Percentiles rank a stretch among this genome's conserved stretches.
Conservation (phyloP, 306 rosid genomes). For the Quercus dentata region DNA sequence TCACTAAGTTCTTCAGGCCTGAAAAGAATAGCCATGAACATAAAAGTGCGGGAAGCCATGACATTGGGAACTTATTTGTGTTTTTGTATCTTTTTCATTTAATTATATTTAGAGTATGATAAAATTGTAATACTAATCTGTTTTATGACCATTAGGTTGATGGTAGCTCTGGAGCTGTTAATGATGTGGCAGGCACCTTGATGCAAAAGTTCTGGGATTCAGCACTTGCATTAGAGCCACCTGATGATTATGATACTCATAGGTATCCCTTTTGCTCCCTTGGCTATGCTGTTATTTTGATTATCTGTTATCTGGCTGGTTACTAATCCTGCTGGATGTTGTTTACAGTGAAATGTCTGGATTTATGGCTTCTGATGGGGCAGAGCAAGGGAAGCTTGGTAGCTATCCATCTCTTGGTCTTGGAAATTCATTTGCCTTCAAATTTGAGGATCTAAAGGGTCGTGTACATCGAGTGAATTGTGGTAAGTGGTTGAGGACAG, state of each 20-base stretch:
- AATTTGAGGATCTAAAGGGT: slow-evolving; percentile 76
- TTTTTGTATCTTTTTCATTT: neutral
- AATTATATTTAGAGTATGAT: neutral
- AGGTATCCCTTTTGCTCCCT: slow-evolving; percentile 39
- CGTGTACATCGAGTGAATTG: slow-evolving; percentile 75
- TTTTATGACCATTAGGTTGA: slow-evolving; percentile 48
- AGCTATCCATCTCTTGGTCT: slow-evolving; percentile 54
- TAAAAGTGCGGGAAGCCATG: no score
- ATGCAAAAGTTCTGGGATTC: slow-evolving; percentile 99
- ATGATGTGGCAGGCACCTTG: slow-evolving; percentile 77
- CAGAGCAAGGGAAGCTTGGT: slow-evolving; percentile 37
- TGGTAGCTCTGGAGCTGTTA: slow-evolving; percentile 70
- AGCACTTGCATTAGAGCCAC: slow-evolving; percentile 73
- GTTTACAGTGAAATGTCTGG: slow-evolving; percentile 77
- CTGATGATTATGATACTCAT: slow-evolving; percentile 82
- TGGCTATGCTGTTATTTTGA: slow-evolving; percentile 13
- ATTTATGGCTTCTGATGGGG: slow-evolving; percentile 65
- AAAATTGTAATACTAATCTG: neutral
- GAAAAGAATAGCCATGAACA: neutral
- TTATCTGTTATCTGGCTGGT: slow-evolving; percentile 14
- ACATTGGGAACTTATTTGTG: neutral
- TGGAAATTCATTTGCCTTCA: slow-evolving; percentile 76
- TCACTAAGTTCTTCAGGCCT: neutral
- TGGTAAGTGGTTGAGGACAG: slow-evolving; percentile 52
- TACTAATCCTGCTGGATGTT: slow-evolving; percentile 16